These are phyloP conservation scores for Chrysochromulina parva DNA, from an alignment of 78 protist genomes.

Conservation along the genomic window DNA sequence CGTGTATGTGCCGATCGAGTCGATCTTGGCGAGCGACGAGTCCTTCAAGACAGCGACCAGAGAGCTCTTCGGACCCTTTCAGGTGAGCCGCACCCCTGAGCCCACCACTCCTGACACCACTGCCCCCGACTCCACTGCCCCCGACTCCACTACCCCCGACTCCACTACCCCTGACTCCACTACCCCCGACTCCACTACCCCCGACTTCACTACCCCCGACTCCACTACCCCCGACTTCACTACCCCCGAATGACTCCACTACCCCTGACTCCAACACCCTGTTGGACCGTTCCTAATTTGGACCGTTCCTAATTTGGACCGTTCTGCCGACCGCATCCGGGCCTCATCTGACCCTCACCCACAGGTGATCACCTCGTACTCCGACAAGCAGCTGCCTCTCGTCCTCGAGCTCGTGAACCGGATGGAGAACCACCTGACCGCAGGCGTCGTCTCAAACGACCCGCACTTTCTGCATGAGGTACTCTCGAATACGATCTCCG, in stretches of 20 bases:
- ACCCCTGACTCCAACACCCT: too few species aligned
- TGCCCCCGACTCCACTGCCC: neutral
- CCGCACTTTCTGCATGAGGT: neutral
- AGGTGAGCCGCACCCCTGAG: neutral
- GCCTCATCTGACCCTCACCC: neutral
- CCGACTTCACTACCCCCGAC: too few species aligned
- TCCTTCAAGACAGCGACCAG: slow-evolving; percentile 1
- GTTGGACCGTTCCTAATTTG: too few species aligned
- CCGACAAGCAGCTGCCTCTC: neutral
- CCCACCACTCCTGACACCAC: neutral
- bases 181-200: too few species aligned
- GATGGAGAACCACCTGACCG: slow-evolving; percentile 41
- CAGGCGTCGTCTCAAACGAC: slow-evolving; percentile 36
- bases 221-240: too few species aligned
- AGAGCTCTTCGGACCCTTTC: slow-evolving; percentile 56
- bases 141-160: too few species aligned
- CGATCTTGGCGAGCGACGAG: neutral
- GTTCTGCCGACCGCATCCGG: too few species aligned
- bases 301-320: too few species aligned
- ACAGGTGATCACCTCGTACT: slow-evolving; percentile 24
- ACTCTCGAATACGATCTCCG: slow-evolving; percentile 37
- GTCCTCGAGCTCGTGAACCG: slow-evolving; percentile 27
- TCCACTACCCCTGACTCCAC: too few species aligned
- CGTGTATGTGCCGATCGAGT: slow-evolving; percentile 35
- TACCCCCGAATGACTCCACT: too few species aligned